Conservation (phyloP, 1,139 yeast genomes). For the Groenewaldozyma sp. region DNA sequence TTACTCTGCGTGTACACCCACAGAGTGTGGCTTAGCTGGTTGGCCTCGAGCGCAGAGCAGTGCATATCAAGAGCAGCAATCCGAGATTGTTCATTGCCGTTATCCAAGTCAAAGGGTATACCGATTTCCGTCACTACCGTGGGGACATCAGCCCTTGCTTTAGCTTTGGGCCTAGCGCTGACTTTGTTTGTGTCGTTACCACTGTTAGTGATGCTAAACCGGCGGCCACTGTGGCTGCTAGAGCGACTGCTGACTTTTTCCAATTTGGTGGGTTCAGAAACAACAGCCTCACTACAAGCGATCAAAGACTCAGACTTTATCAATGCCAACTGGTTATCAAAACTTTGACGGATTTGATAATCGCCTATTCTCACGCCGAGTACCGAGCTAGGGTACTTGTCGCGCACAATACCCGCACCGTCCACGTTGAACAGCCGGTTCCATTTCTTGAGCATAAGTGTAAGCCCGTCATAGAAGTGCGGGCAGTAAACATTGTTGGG, state of each 20-base stretch:
- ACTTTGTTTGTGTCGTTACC: background rate
- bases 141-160: slow-evolving; percentile 34
- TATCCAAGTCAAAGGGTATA: slow-evolving; percentile 92
- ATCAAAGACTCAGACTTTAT: slow-evolving; percentile 32
- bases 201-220: no score
- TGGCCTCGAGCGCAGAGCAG: slow-evolving; percentile 65
- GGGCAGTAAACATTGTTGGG: slow-evolving; percentile 59
- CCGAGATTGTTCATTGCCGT: slow-evolving; percentile 62
- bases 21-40: slow-evolving; percentile 60
- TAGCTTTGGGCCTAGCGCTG: slow-evolving; percentile 32
- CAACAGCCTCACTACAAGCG: no score
- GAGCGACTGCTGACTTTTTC: background rate
- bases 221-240: background rate
- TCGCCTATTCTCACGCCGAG: slow-evolving; percentile 78
- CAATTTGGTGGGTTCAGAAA: no score
- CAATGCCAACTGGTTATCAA: slow-evolving; percentile 55
- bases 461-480: slow-evolving; percentile 90
- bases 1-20: slow-evolving; percentile 80
- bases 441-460: slow-evolving; percentile 84
- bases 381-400: slow-evolving; percentile 62
- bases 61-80: slow-evolving; percentile 79
- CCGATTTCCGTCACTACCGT: slow-evolving; percentile 89
- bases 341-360: slow-evolving; percentile 59
- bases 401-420: slow-evolving; percentile 82
- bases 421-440: slow-evolving; percentile 53